A percentile compares a stretch with the other conserved stretches of the same genome.
Evolutionary conservation across 805 yeast genomes (phyloP).

Genomic region (Wickerhamiella allomyrinae): DNA sequence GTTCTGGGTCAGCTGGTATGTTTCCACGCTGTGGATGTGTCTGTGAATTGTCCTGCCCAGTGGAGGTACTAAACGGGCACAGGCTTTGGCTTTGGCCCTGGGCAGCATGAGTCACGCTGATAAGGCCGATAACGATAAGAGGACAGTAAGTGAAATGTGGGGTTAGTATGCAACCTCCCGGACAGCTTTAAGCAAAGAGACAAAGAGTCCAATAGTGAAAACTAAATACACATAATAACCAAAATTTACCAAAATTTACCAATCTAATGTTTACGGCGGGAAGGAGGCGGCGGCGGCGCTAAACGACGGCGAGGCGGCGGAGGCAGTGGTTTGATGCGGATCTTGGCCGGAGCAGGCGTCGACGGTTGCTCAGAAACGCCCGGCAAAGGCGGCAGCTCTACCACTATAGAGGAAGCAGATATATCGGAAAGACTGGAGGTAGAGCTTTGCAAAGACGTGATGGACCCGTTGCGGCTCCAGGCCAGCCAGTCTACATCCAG

Average conservation of each 20-base stretch:
- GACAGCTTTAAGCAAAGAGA: too few species aligned
- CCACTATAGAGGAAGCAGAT: not conserved
- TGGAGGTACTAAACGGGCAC: too few species aligned
- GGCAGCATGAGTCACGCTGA: slow-evolving; percentile 1
- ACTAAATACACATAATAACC: too few species aligned
- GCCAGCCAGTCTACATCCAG: slow-evolving; percentile 13
- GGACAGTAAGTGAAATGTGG: too few species aligned
- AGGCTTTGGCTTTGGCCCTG: not conserved
- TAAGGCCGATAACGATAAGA: too few species aligned
- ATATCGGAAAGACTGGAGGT: not conserved
- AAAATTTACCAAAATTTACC: too few species aligned
- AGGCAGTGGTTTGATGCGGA: not conserved
- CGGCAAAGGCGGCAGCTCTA: not conserved
- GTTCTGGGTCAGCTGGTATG: slow-evolving; percentile 4
- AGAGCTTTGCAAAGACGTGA: not conserved
- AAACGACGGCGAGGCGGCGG: not conserved
- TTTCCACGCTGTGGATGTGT: not conserved
- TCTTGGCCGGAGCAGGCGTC: not conserved
- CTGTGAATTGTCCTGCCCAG: not conserved
- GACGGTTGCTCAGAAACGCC: not conserved
- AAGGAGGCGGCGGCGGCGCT: not conserved
- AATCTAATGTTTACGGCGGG: too few species aligned
- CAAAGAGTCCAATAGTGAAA: too few species aligned
- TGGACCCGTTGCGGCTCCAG: slow-evolving; percentile 3
- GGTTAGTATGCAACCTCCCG: too few species aligned